Conservation (phyloP, 306 rosid genomes). For the Corylus americana region DNA sequence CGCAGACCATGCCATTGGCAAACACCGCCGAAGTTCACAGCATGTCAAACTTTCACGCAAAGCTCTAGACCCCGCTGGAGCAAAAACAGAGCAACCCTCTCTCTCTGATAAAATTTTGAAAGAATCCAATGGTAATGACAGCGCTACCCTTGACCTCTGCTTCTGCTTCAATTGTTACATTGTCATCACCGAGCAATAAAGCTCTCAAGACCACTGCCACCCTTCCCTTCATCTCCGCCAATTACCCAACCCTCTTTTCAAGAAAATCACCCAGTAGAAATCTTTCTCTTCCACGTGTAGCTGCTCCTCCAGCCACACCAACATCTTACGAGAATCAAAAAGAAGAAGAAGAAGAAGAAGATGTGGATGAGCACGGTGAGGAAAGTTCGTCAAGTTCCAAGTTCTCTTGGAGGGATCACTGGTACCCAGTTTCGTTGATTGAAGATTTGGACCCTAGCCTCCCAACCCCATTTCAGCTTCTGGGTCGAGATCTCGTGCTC, state of each 20-base stretch:
- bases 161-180: conserved; percentile 40
- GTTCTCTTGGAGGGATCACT: conserved; percentile 94
- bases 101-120: neutral
- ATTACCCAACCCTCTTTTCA: conserved; percentile 12
- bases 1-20: too few relatives aligned
- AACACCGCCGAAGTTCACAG: neutral
- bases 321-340: conserved; percentile 29
- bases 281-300: conserved; percentile 49
- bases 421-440: conserved; percentile 93
- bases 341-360: conserved; percentile 32
- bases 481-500: conserved; percentile 82
- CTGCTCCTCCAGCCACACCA: conserved; percentile 59
- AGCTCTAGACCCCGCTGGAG: conserved; percentile 18
- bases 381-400: conserved; percentile 54
- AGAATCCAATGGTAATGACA: conserved; percentile 46
- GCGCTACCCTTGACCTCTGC: conserved; percentile 47
- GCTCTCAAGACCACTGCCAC: conserved; percentile 10
- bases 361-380: conserved; percentile 42
- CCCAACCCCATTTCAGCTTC: conserved; percentile 93
- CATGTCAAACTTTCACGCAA: conserved; percentile 56
- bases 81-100: neutral
- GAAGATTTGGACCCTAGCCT: conserved; percentile 77
- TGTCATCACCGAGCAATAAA: conserved; percentile 32
- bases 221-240: conserved; percentile 36
- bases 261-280: conserved; percentile 12